A percentile compares a stretch with the other conserved stretches of the same genome.
phyloP scores from a whole-genome alignment of 331 rosid genomes.

The Malus hybrid region DNA sequence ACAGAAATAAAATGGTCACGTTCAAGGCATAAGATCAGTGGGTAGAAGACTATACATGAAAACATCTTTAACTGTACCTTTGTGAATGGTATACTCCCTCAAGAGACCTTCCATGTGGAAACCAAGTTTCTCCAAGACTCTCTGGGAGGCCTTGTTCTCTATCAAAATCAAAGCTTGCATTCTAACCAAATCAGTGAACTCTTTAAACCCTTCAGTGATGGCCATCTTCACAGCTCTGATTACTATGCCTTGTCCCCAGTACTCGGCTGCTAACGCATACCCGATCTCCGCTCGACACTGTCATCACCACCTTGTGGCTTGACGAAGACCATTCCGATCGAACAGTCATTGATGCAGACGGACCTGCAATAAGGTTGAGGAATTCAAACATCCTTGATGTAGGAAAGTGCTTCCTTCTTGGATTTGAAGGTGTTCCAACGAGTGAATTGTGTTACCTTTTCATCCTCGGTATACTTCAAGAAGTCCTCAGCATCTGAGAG shows the following conservation, averaged over 20 bases:
- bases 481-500: constrained; percentile 7
- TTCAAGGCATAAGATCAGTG: background rate
- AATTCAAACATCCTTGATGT: constrained; percentile 16
- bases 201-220: constrained; percentile 3
- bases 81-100: constrained; percentile 8
- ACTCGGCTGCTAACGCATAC: constrained; percentile 4
- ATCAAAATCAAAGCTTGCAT: constrained; percentile 9
- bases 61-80: background rate
- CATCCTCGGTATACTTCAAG: background rate
- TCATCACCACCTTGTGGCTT: constrained; percentile 12
- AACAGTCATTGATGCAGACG: constrained; percentile 22
- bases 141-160: constrained; percentile 14
- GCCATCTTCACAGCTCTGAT: constrained; percentile 5
- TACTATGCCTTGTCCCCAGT: constrained; percentile 10
- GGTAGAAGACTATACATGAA: constrained; percentile 7
- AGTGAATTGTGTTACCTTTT: background rate
- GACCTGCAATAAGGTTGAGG: constrained; percentile 30
- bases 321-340: constrained; percentile 20
- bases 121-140: constrained; percentile 16
- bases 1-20: background rate
- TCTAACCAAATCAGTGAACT: background rate
- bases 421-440: constrained; percentile 24
- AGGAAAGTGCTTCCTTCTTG: constrained; percentile 5
- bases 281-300: constrained; percentile 14
- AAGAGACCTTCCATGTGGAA: constrained; percentile 9